Conservation (phyloP, 225 moss, liverwort and hornwort genomes). For the Polytrichum commune region DNA sequence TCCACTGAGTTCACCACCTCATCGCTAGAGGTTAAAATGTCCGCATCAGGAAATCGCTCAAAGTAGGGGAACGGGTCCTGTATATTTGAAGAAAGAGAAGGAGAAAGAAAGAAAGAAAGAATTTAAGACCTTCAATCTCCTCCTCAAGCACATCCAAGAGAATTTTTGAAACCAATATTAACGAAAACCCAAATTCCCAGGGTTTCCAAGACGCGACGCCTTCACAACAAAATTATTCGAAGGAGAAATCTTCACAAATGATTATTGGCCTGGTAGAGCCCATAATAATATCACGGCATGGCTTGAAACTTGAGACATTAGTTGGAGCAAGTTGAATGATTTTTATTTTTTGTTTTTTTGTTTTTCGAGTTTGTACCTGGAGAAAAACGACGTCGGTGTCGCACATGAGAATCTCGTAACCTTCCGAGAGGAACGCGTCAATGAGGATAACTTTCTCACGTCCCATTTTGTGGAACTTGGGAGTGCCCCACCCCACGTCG, state of each 20-base stretch:
- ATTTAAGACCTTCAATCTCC: no score
- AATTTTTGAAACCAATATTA: no score
- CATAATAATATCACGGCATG: no score
- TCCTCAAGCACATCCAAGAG: no score
- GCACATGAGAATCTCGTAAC: constrained; percentile 84
- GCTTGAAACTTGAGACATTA: no score
- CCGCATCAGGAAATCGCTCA: constrained; percentile 79
- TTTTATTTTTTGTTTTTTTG: background rate
- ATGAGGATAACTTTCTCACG: constrained; percentile 94
- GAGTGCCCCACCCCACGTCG: constrained; percentile 96
- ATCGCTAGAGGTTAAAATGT: constrained; percentile 92
- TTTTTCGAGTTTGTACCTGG: constrained; percentile 32
- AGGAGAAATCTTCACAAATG: no score
- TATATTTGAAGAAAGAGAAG: background rate
- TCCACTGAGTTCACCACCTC: constrained; percentile 73
- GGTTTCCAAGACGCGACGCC: no score
- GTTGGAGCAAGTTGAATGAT: background rate
- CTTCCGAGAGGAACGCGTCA: constrained; percentile 75
- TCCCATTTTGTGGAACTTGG: constrained; percentile 95
- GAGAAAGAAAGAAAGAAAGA: no score
- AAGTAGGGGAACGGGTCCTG: constrained; percentile 90
- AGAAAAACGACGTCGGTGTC: constrained; percentile 94
- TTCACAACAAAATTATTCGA: no score
- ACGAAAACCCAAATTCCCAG: no score
- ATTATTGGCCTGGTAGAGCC: no score